Evolutionary conservation across 768 basidiomycete species (phyloP).

Genomic region (Mycena leptocephala): DNA sequence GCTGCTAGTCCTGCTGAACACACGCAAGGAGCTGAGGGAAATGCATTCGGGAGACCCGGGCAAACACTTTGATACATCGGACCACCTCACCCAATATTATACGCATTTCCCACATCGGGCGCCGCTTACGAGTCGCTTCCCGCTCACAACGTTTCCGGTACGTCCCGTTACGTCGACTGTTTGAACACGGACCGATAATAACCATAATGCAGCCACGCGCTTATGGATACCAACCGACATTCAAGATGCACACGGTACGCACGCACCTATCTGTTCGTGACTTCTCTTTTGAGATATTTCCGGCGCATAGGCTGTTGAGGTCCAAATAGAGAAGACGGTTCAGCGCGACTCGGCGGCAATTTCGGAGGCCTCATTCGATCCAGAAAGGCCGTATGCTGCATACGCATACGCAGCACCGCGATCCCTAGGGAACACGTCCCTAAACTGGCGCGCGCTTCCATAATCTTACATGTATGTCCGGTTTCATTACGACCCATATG

Average conservation of each 20-base stretch:
- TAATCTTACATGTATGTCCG: neutral
- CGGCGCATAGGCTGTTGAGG: too few relatives aligned
- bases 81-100: slow-evolving; percentile 11
- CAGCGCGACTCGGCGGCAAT: slow-evolving; percentile 5
- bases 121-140: neutral
- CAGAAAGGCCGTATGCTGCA: too few relatives aligned
- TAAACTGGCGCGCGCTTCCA: slow-evolving; percentile 9
- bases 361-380: slow-evolving; percentile 3
- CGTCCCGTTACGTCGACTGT: neutral
- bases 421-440: neutral
- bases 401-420: neutral
- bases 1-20: slow-evolving; percentile 50
- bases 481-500: too few relatives aligned
- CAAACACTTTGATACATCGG: neutral
- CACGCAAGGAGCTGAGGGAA: slow-evolving; percentile 45
- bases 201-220: neutral
- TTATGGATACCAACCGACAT: neutral
- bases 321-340: slow-evolving; percentile 8
- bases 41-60: slow-evolving; percentile 35
- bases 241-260: slow-evolving; percentile 32
- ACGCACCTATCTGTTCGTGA: too few relatives aligned
- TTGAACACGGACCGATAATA: too few relatives aligned
- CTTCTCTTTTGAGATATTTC: too few relatives aligned
- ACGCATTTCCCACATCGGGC: slow-evolving; percentile 24
- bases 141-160: neutral